phyloP scores from a whole-genome alignment of 148 eudicot species.

The Hydrangea macrophylla region DNA sequence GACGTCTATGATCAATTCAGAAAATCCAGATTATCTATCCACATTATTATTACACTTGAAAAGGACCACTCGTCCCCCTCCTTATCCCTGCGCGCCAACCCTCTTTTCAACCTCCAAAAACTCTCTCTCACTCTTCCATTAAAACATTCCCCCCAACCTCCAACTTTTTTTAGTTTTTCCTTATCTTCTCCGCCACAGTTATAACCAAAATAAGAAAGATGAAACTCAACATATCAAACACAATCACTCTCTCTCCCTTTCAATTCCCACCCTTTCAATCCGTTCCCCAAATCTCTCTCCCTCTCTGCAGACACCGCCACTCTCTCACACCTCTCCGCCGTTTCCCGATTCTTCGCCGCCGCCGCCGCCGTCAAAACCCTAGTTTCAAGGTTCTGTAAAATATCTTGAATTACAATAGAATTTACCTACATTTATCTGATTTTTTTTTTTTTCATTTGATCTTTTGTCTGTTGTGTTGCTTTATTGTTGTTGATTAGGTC shows the following conservation, averaged over 20 bases:
- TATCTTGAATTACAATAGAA: not conserved
- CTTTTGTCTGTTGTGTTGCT: not conserved
- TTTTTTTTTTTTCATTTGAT: too few relatives aligned
- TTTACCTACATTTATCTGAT: not conserved
- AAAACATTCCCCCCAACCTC: too few relatives aligned
- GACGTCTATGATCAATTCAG: too few relatives aligned
- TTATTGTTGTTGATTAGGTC: conserved; percentile 12
- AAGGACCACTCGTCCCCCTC: too few relatives aligned
- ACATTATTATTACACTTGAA: too few relatives aligned
- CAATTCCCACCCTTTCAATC: conserved; percentile 3
- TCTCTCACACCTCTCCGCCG: not conserved
- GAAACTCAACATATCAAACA: not conserved
- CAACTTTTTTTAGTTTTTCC: too few relatives aligned
- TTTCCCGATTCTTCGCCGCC: not conserved
- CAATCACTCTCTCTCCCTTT: conserved; percentile 1
- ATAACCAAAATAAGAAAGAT: too few relatives aligned
- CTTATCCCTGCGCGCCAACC: too few relatives aligned
- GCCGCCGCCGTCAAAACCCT: conserved; percentile 14
- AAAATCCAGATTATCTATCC: too few relatives aligned
- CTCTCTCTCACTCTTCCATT: too few relatives aligned
- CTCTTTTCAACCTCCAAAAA: too few relatives aligned
- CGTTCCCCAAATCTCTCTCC: not conserved
- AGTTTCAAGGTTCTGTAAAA: conserved; percentile 14
- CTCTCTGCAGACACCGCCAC: not conserved
- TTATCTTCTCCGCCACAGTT: too few relatives aligned